Conservation (phyloP, 164 flowering plant species). For the Magnolia kwangsiensis region DNA sequence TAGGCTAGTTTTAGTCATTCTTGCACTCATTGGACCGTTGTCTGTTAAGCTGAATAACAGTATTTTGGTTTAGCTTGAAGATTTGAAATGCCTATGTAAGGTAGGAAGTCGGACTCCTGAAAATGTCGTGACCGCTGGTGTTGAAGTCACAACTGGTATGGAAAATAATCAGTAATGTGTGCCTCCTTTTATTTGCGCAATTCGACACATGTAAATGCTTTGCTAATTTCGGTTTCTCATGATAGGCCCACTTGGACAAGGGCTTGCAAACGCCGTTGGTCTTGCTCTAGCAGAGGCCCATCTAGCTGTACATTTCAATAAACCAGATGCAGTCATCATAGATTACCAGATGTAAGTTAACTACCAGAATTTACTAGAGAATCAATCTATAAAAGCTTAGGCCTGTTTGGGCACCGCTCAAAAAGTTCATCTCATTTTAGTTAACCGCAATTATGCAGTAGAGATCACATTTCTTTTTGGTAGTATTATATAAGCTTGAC, state of each 20-base stretch:
- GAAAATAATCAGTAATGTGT: not conserved
- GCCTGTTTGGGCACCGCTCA: no score
- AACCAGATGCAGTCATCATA: slow-evolving; percentile 44
- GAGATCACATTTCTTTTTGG: no score
- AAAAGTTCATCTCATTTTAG: no score
- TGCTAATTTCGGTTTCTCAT: not conserved
- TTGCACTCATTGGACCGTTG: no score
- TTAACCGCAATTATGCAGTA: no score
- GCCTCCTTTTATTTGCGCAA: not conserved
- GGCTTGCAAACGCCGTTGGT: slow-evolving; percentile 63
- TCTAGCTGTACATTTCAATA: slow-evolving; percentile 50
- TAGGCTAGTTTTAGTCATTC: no score
- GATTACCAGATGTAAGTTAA: slow-evolving; percentile 43
- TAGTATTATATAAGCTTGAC: no score
- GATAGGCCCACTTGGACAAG: slow-evolving; percentile 62
- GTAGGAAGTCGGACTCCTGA: slow-evolving; percentile 52
- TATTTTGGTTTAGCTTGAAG: slow-evolving; percentile 31
- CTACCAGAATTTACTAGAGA: not conserved
- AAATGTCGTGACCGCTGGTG: slow-evolving; percentile 41
- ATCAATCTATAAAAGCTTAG: no score
- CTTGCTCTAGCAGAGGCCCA: slow-evolving; percentile 58
- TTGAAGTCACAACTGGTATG: slow-evolving; percentile 60
- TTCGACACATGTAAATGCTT: not conserved
- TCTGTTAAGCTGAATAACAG: not conserved
- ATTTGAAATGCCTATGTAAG: slow-evolving; percentile 39